Base-by-base conservation (phyloP, 73 alveolate genomes). In the Paramecium octaurelia region DNA sequence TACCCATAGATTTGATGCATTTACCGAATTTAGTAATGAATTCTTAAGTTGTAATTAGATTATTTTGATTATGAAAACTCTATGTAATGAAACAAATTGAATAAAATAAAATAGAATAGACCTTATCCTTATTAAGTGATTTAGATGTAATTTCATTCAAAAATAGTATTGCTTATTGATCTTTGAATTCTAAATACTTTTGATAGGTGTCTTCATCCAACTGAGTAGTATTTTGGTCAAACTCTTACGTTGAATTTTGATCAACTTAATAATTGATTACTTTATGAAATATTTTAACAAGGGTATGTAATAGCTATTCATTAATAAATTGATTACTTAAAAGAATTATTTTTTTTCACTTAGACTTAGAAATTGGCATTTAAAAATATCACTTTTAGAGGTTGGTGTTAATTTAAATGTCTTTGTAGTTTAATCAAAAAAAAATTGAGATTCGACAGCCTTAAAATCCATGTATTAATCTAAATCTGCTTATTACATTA, bases 391-490 rank as follows among this genome's bases (percentile, higher is more conserved):
- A 58, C 93, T 86, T 34, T 86, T 86, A 31, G 93, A 54, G 24
- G 86, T 58, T 40, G 93, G 93, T 31, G 93, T 86, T 58, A 40
- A 58, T 58, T 58, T 86, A 58, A 86, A 86, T 58, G 60, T 31
- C 54, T 86, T 48, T 11, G 83, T 40, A 31, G 36, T 11, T 14
- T 86, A 58, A 12, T 86, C 93, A 58, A 86, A 86, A 27, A 54
- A 86, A 44, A 34, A 86, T 35, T 57, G 34, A 12, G 42, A 14
- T 58, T 86, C 93, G 8, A 86, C 35, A 31, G 93, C 93, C 70
- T 77, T 86, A 58, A 86, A 86, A 14, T 86, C 93, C 93, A 86
- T 86, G 16, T 86, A 86, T 50, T 86, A 58, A 86, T 86, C 93
- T 59, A 86, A 57, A 86, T 86, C 38, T 8, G 93, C 93, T 86